Evolutionary conservation across 768 basidiomycete genomes (phyloP).

Genomic region (Lentinula raphanica): DNA sequence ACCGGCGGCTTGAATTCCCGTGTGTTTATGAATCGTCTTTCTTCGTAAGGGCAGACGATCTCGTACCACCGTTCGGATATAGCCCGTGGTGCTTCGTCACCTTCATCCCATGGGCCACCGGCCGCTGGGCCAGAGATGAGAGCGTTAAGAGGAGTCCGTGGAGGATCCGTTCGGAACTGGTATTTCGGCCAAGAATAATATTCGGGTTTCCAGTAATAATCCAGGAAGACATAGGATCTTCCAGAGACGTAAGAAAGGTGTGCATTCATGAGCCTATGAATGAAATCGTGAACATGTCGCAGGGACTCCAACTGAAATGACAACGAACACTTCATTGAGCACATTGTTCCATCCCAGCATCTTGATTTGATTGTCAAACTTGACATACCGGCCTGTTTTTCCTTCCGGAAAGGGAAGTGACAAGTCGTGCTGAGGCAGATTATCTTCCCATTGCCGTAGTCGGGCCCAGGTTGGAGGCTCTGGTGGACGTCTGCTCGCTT

Average conservation of each 20-base stretch:
- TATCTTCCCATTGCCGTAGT: constrained; percentile 32
- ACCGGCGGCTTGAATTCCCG: constrained; percentile 33
- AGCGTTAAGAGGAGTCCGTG: constrained; percentile 37
- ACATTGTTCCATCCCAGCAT: constrained; percentile 48
- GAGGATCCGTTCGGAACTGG: constrained; percentile 9
- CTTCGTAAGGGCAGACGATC: constrained; percentile 35
- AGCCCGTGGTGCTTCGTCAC: constrained; percentile 37
- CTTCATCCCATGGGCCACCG: constrained; percentile 36
- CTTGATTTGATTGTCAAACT: constrained; percentile 38
- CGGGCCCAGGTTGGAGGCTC: constrained; percentile 32
- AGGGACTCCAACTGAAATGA: background rate
- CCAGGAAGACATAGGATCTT: constrained; percentile 45
- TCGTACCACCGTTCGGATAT: constrained; percentile 40
- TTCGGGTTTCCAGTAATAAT: constrained; percentile 35
- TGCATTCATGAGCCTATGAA: constrained; percentile 44
- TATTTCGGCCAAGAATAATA: constrained; percentile 36
- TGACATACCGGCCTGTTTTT: constrained; percentile 41
- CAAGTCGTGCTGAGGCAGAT: constrained; percentile 46
- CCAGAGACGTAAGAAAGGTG: constrained; percentile 43
- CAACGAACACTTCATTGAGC: constrained; percentile 43
- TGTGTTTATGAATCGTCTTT: constrained; percentile 34
- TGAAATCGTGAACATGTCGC: background rate
- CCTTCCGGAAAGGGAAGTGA: constrained; percentile 46
- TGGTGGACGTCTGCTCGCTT: background rate
- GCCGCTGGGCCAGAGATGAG: constrained; percentile 38